A percentile compares a stretch with the other conserved stretches of the same genome.
Conservation (phyloP, 2,329 filamentous ascomycete species). For the Phialophora macrospora region DNA sequence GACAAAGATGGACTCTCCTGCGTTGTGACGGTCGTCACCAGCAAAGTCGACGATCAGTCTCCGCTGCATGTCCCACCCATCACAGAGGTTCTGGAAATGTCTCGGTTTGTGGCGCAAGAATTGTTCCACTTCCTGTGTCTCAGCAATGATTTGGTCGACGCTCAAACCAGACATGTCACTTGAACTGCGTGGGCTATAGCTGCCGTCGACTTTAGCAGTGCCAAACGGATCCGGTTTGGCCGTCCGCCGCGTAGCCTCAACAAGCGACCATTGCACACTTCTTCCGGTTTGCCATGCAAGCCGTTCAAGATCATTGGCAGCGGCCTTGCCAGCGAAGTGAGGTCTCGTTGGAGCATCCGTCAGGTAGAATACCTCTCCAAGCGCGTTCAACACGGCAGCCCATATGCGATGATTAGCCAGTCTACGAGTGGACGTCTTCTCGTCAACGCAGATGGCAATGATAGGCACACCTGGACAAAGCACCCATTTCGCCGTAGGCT, state of each 20-base stretch:
- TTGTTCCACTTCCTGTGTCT: conserved; percentile 80
- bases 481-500: conserved; percentile 86
- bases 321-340: conserved; percentile 54
- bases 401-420: conserved; percentile 74
- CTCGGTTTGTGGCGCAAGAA: conserved; percentile 74
- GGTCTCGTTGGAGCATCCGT: conserved; percentile 68
- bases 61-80: conserved; percentile 91
- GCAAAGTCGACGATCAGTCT: conserved; percentile 87
- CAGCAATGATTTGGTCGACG: conserved; percentile 71
- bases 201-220: conserved; percentile 68
- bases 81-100: conserved; percentile 76
- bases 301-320: conserved; percentile 61
- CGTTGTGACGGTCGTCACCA: conserved; percentile 73
- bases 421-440: conserved; percentile 74
- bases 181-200: conserved; percentile 81
- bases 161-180: conserved; percentile 73
- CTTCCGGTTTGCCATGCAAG: conserved; percentile 81
- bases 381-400: conserved; percentile 90
- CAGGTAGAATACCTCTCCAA: conserved; percentile 89
- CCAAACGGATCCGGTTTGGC: conserved; percentile 75
- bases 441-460: conserved; percentile 80
- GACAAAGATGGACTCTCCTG: conserved; percentile 77
- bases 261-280: conserved; percentile 76
- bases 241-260: conserved; percentile 75
- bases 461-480: conserved; percentile 93